These are phyloP conservation scores for Adansonia rubrostipa DNA, from an alignment of 441 rosid species.

Conservation along the genomic window DNA sequence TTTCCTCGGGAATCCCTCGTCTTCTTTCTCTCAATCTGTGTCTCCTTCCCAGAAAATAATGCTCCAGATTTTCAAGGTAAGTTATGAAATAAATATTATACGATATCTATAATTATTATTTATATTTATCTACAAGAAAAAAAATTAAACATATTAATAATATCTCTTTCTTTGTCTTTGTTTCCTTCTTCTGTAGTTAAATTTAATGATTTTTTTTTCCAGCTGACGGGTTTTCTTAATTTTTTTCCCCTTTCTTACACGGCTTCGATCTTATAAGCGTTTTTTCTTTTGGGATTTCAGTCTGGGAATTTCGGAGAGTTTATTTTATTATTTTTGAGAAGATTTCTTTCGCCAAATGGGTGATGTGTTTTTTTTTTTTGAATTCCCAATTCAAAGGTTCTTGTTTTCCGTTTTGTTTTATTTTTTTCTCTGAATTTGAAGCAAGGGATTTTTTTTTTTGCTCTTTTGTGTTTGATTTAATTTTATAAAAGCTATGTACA, in stretches of 20 bases:
- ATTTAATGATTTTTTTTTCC: background rate
- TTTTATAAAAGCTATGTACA: background rate
- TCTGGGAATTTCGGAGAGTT: constrained; percentile 8
- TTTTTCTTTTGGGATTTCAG: background rate
- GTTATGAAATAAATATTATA: background rate
- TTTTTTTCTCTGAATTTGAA: constrained; percentile 12
- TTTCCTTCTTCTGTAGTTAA: background rate
- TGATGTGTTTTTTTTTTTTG: constrained; percentile 19
- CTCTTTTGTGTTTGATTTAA: background rate
- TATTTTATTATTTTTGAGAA: background rate
- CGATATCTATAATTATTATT: background rate
- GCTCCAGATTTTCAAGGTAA: constrained; percentile 61
- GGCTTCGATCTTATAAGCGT: constrained; percentile 22
- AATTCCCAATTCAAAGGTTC: constrained; percentile 24
- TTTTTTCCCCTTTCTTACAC: background rate
- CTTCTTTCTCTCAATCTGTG: constrained; percentile 33
- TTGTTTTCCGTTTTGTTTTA: background rate
- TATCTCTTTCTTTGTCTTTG: background rate
- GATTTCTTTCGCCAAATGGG: constrained; percentile 5
- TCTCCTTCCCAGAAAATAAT: constrained; percentile 40
- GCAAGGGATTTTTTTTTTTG: too few species aligned
- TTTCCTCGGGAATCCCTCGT: constrained; percentile 45
- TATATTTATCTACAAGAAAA: background rate
- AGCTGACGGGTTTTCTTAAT: constrained; percentile 20
- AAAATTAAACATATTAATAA: background rate